phyloP scores from a whole-genome alignment of 2,329 filamentous ascomycete species.

The Botrytis galanthina region DNA sequence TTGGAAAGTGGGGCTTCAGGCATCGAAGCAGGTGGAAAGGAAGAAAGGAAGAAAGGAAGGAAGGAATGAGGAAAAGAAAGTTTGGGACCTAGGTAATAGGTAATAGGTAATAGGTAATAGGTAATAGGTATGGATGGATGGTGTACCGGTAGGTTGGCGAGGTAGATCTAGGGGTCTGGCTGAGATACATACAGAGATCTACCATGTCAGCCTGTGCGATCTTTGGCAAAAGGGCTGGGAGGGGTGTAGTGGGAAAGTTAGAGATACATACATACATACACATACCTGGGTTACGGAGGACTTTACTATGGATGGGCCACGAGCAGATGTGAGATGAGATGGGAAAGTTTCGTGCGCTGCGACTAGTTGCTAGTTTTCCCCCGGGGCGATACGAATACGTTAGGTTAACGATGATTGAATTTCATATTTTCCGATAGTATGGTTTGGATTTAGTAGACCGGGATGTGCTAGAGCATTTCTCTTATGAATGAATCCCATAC shows the following conservation, averaged over 20 bases:
- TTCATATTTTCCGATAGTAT: constrained; percentile 3
- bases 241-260: not conserved
- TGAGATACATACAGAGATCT: not conserved
- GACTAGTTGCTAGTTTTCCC: not conserved
- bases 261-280: no score
- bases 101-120: not conserved
- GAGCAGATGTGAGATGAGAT: no score
- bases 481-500: no score
- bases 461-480: not conserved
- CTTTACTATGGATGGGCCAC: not conserved
- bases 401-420: not conserved
- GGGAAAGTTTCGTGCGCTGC: not conserved
- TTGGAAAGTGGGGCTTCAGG: not conserved
- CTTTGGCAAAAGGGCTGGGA: not conserved
- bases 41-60: not conserved
- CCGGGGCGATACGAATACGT: not conserved
- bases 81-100: not conserved
- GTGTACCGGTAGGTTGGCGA: not conserved
- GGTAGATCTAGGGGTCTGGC: not conserved
- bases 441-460: not conserved
- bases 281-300: no score
- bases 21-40: not conserved
- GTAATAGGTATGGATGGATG: not conserved
- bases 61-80: not conserved
- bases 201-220: not conserved